Evolutionary conservation across 208 protist species (phyloP).

Genomic region (Trypanosoma boissoni): DNA sequence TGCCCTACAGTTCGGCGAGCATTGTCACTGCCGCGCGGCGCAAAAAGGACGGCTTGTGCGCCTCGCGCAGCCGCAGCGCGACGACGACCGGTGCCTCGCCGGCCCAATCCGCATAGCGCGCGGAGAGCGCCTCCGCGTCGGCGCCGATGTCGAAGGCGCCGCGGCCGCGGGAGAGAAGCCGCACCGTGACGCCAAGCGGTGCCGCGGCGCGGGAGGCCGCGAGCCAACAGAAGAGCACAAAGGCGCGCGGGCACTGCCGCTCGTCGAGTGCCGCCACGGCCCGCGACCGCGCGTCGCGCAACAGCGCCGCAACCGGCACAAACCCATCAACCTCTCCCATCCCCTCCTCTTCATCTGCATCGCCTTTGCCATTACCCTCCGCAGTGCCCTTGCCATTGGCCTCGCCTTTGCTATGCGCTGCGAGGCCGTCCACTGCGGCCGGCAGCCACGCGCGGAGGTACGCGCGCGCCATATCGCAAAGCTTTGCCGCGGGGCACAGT

Average conservation of each 20-base stretch:
- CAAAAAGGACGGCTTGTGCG: conserved; percentile 5
- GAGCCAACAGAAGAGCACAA: conserved; percentile 28
- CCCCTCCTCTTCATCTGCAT: neutral
- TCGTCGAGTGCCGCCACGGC: conserved; percentile 8
- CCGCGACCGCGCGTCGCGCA: conserved; percentile 1
- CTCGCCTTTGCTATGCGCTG: neutral
- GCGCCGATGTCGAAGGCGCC: too few relatives aligned
- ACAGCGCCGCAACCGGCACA: conserved; percentile 1
- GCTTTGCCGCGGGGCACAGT: neutral
- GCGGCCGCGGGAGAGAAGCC: neutral
- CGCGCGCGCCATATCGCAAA: conserved; percentile 18
- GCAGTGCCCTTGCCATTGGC: too few relatives aligned
- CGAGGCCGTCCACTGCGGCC: conserved; percentile 20
- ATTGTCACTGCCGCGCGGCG: conserved; percentile 15
- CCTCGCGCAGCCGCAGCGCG: neutral
- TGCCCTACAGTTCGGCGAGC: conserved; percentile 1
- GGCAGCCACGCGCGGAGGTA: conserved; percentile 35
- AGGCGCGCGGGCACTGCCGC: neutral
- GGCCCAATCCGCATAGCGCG: too few relatives aligned
- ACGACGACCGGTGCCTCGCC: neutral
- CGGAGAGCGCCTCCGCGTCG: too few relatives aligned
- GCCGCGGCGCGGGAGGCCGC: conserved; percentile 10
- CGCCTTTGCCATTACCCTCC: neutral
- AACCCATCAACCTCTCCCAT: neutral
- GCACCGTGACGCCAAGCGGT: conserved; percentile 16